Evolutionary conservation across 768 basidiomycete genomes (phyloP).

Genomic region (Paxillus ammoniavirescens): DNA sequence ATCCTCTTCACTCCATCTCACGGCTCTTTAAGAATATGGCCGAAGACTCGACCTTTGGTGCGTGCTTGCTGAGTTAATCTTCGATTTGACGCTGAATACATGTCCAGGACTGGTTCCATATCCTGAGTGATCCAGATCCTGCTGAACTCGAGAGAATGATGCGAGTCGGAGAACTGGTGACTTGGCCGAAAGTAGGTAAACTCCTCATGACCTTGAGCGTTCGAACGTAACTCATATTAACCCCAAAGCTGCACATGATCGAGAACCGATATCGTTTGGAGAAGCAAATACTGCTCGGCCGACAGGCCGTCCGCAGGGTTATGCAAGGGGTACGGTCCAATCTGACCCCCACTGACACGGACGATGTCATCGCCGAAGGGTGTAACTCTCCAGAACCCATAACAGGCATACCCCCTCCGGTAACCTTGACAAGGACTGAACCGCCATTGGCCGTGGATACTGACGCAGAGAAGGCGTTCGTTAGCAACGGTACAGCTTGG

Average conservation of each 20-base stretch:
- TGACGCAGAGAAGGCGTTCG: slow-evolving; percentile 73
- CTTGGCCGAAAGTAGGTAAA: slow-evolving; percentile 88
- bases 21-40: slow-evolving; percentile 64
- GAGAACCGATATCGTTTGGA: slow-evolving; percentile 87
- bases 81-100: background rate
- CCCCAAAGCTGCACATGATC: slow-evolving; percentile 81
- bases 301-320: slow-evolving; percentile 63
- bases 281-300: slow-evolving; percentile 76
- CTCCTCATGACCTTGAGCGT: background rate
- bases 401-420: slow-evolving; percentile 17
- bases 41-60: slow-evolving; percentile 75
- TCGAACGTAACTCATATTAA: slow-evolving; percentile 8
- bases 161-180: slow-evolving; percentile 79
- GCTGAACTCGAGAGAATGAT: slow-evolving; percentile 85
- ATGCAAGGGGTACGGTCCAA: slow-evolving; percentile 38
- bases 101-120: slow-evolving; percentile 73
- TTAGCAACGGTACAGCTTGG: slow-evolving; percentile 48
- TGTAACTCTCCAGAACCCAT: slow-evolving; percentile 19
- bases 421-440: slow-evolving; percentile 39
- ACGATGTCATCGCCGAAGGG: slow-evolving; percentile 23
- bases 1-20: slow-evolving; percentile 14
- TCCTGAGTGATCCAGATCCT: slow-evolving; percentile 82
- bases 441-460: slow-evolving; percentile 72
- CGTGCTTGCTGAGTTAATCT: slow-evolving; percentile 16
- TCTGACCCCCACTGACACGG: slow-evolving; percentile 20